These are phyloP conservation scores for Tylopilus intermedius DNA, from an alignment of 768 basidiomycete species.

Conservation along the genomic window DNA sequence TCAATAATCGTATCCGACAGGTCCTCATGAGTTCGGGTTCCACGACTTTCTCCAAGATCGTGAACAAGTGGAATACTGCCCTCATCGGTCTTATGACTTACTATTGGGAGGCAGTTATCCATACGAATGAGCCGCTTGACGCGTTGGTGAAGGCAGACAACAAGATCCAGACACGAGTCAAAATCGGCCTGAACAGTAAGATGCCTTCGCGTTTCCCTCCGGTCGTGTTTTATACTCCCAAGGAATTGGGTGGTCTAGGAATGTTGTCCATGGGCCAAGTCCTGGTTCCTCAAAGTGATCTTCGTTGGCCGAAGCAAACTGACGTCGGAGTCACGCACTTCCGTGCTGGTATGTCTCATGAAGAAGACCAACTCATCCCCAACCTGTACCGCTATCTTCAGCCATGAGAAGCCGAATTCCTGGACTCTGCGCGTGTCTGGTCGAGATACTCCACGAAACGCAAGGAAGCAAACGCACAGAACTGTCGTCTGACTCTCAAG, in stretches of 20 bases:
- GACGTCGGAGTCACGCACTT: constrained; percentile 97
- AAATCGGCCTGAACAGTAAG: constrained; percentile 98
- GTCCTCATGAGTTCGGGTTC: constrained; percentile 98
- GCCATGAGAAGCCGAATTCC: constrained; percentile 96
- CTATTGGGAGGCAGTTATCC: constrained; percentile 95
- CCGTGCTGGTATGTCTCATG: constrained; percentile 97
- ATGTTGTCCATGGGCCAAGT: constrained; percentile 99
- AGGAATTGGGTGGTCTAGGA: constrained; percentile 96
- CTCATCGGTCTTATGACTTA: constrained; percentile 97
- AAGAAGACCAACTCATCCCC: constrained; percentile 91
- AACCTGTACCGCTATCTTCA: constrained; percentile 96
- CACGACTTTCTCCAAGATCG: constrained; percentile 98
- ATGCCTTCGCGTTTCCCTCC: constrained; percentile 99
- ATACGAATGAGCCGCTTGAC: constrained; percentile 94
- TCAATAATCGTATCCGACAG: constrained; percentile 95
- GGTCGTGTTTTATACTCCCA: constrained; percentile 93
- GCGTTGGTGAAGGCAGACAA: constrained; percentile 97
- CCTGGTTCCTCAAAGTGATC: constrained; percentile 94
- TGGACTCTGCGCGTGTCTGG: constrained; percentile 98
- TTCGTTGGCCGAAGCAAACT: constrained; percentile 97
- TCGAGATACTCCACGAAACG: constrained; percentile 99
- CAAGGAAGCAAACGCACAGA: constrained; percentile 99
- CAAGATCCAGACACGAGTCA: constrained; percentile 99
- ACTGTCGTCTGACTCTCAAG: constrained; percentile 92
- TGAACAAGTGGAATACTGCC: constrained; percentile 97